phyloP scores from a whole-genome alignment of 2,329 filamentous ascomycete species.

The Aureobasidium zeae region DNA sequence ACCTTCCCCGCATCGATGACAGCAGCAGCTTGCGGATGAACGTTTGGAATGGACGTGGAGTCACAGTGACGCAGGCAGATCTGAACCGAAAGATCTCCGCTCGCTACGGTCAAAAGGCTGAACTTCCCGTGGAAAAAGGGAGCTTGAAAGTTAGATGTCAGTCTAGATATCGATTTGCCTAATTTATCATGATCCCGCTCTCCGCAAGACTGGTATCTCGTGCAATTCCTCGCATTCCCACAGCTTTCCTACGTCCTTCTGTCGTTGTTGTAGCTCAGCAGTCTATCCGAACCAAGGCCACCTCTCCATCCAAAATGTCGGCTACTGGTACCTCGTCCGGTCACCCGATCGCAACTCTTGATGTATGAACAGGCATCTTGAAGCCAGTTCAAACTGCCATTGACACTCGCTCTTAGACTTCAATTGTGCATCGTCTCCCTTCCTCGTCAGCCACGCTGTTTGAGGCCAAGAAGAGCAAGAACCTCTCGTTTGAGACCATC shows the following conservation, averaged over 20 bases:
- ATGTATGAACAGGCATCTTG: conserved; percentile 19
- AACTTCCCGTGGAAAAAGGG: neutral
- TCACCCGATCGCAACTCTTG: conserved; percentile 27
- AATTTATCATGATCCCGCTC: conserved; percentile 9
- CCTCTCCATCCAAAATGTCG: conserved; percentile 25
- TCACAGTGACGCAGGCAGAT: conserved; percentile 8
- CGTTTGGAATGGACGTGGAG: conserved; percentile 2
- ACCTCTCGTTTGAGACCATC: conserved; percentile 71
- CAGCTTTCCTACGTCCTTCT: neutral
- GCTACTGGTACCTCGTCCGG: conserved; percentile 20
- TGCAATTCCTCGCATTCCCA: conserved; percentile 5
- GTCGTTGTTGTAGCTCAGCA: conserved; percentile 3
- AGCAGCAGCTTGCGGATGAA: neutral
- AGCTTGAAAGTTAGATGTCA: neutral
- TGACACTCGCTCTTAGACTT: conserved; percentile 40
- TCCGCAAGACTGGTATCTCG: conserved; percentile 8
- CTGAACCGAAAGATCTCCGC: conserved; percentile 3
- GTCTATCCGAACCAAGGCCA: conserved; percentile 1
- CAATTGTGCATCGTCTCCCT: conserved; percentile 61
- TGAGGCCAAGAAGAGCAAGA: conserved; percentile 65
- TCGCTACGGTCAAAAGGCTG: neutral
- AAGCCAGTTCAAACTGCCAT: neutral
- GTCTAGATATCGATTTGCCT: neutral
- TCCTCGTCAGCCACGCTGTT: conserved; percentile 65
- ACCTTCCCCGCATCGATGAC: conserved; percentile 7